phyloP scores from a whole-genome alignment of 495 filamentous ascomycete species.

The Geoglossum glabrum region DNA sequence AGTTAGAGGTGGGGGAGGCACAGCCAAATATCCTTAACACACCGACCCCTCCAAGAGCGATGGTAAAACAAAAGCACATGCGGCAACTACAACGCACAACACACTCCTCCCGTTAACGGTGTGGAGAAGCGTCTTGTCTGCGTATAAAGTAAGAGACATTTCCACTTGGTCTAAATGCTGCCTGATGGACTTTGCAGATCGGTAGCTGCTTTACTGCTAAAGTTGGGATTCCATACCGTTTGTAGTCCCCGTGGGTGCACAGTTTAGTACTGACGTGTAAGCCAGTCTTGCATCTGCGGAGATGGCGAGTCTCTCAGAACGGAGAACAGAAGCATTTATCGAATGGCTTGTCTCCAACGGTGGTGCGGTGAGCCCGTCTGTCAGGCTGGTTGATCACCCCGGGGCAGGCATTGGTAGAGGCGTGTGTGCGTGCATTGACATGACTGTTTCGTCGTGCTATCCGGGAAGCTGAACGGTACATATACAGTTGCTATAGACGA shows the following conservation, averaged over 20 bases:
- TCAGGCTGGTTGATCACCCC: constrained; percentile 33
- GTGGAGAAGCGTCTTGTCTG: background rate
- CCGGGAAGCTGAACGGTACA: background rate
- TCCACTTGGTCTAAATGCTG: no score
- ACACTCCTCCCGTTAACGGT: background rate
- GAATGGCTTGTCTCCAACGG: constrained; percentile 32
- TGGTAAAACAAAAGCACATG: background rate
- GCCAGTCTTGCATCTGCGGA: constrained; percentile 8
- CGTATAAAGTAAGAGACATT: background rate
- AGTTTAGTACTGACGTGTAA: background rate
- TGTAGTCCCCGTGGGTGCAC: no score
- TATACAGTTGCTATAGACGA: constrained; percentile 33
- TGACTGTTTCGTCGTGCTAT: background rate
- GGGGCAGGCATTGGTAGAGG: constrained; percentile 33
- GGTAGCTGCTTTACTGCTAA: no score
- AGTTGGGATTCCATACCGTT: background rate
- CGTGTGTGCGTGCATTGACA: constrained; percentile 28
- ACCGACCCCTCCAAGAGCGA: background rate
- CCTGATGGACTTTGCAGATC: no score
- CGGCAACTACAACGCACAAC: no score
- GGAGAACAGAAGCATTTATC: constrained; percentile 29
- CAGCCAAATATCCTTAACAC: background rate
- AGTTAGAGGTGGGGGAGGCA: background rate
- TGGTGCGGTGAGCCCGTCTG: constrained; percentile 32
- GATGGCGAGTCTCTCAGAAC: constrained; percentile 22